Conservation (phyloP, 192 early-diverging fungal species). For the Coemansia sp. region DNA sequence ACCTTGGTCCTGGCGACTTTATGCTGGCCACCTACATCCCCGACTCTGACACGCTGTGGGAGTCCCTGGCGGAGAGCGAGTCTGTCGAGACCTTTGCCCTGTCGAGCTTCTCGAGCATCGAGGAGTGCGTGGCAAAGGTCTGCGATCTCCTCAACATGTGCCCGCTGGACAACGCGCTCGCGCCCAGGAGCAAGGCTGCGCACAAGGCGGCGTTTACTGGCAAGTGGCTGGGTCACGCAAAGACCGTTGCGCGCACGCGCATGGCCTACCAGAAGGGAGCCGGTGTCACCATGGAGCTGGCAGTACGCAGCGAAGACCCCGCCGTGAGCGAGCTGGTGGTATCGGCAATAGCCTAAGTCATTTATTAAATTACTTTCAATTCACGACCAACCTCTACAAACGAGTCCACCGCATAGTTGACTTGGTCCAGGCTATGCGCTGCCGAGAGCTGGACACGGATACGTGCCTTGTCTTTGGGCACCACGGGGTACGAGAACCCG, state of each 20-base stretch:
- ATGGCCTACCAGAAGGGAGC: conserved; percentile 81
- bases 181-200: conserved; percentile 68
- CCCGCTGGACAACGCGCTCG: conserved; percentile 69
- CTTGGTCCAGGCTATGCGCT: conserved; percentile 51
- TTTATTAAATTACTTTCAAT: conserved; percentile 29
- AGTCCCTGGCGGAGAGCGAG: conserved; percentile 72
- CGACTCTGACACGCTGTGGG: conserved; percentile 79
- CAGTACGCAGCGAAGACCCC: conserved; percentile 68
- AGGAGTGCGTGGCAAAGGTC: conserved; percentile 53
- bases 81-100: conserved; percentile 86
- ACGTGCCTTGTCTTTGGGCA: conserved; percentile 56
- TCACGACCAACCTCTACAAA: conserved; percentile 56
- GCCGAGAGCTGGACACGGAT: conserved; percentile 61
- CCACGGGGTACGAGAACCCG: conserved; percentile 61
- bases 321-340: conserved; percentile 73
- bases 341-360: conserved; percentile 68
- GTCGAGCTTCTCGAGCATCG: conserved; percentile 61
- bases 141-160: conserved; percentile 85
- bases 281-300: conserved; percentile 92
- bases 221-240: conserved; percentile 77
- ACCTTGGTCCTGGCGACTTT: conserved; percentile 83
- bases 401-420: conserved; percentile 54
- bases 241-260: conserved; percentile 75
- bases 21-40: conserved; percentile 82
- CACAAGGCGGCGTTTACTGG: conserved; percentile 87